These are phyloP conservation scores for Fraxinus cuspidata DNA, from an alignment of 257 asterid genomes.

Conservation along the genomic window DNA sequence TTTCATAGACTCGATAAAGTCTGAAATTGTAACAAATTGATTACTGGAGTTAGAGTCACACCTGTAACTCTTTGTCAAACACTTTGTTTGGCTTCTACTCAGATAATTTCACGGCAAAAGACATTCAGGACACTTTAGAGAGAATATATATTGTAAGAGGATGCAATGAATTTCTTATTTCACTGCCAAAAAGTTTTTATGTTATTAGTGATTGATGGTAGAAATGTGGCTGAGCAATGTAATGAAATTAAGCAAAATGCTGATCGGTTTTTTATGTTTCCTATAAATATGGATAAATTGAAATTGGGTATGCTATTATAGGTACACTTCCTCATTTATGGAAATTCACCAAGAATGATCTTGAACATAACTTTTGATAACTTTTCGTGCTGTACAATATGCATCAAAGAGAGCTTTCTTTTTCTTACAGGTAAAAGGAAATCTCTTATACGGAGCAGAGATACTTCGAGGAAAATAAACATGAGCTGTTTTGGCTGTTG, in stretches of 20 bases:
- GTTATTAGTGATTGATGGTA: neutral
- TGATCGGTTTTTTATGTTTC: neutral
- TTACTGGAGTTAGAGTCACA: neutral
- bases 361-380: neutral
- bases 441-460: conserved; percentile 3
- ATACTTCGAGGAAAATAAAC: conserved; percentile 23
- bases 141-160: neutral
- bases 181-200: neutral
- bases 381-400: neutral
- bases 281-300: neutral
- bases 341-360: too few relatives aligned
- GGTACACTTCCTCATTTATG: too few relatives aligned
- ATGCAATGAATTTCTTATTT: neutral
- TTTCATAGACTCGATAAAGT: neutral
- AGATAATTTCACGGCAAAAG: neutral
- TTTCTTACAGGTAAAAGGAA: conserved; percentile 24
- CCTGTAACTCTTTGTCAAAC: neutral
- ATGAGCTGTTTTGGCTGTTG: conserved; percentile 85
- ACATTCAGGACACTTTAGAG: too few relatives aligned
- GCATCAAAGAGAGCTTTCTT: conserved; percentile 9
- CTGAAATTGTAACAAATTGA: neutral
- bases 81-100: neutral
- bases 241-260: neutral
- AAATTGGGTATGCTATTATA: neutral
- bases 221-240: neutral